phyloP scores from a whole-genome alignment of 2,329 filamentous ascomycete species.

The Emmonsia crescens region DNA sequence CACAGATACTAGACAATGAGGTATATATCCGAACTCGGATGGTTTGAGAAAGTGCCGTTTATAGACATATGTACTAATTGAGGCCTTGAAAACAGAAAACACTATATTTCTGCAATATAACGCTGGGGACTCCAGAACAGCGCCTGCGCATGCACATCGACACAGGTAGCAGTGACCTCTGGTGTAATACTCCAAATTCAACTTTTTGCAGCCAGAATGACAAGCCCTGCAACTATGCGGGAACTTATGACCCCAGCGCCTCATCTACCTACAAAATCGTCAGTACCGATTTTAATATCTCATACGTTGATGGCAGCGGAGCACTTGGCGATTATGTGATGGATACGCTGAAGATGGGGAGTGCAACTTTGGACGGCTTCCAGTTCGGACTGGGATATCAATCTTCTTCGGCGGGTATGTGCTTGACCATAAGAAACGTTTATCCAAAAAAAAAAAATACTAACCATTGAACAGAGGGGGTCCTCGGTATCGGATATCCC shows the following conservation, averaged over 20 bases:
- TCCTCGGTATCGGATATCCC: slow-evolving; percentile 75
- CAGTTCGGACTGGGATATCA: slow-evolving; percentile 51
- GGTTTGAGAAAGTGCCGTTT: background rate
- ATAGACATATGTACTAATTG: background rate
- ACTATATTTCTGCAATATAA: slow-evolving; percentile 49
- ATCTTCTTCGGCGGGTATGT: slow-evolving; percentile 35
- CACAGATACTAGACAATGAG: slow-evolving; percentile 44
- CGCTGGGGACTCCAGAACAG: slow-evolving; percentile 48
- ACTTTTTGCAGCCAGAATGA: slow-evolving; percentile 42
- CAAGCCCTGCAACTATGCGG: slow-evolving; percentile 48
- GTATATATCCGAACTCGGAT: slow-evolving; percentile 17
- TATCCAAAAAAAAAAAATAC: slow-evolving; percentile 2
- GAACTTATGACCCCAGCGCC: slow-evolving; percentile 56
- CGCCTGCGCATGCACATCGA: slow-evolving; percentile 47
- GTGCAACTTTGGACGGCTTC: slow-evolving; percentile 38
- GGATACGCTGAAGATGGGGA: slow-evolving; percentile 54
- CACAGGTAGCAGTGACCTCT: slow-evolving; percentile 53
- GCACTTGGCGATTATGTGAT: slow-evolving; percentile 69
- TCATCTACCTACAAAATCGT: slow-evolving; percentile 70
- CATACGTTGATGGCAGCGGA: slow-evolving; percentile 71
- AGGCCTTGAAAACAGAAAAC: slow-evolving; percentile 33
- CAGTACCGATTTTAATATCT: slow-evolving; percentile 71
- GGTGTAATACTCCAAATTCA: slow-evolving; percentile 56
- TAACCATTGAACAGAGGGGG: slow-evolving; percentile 46
- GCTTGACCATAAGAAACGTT: background rate